Evolutionary conservation across 192 early-diverging fungal species (phyloP), one percentile per base, ranked within the genome.

Genomic region (Umbelopsis isabellina): DNA sequence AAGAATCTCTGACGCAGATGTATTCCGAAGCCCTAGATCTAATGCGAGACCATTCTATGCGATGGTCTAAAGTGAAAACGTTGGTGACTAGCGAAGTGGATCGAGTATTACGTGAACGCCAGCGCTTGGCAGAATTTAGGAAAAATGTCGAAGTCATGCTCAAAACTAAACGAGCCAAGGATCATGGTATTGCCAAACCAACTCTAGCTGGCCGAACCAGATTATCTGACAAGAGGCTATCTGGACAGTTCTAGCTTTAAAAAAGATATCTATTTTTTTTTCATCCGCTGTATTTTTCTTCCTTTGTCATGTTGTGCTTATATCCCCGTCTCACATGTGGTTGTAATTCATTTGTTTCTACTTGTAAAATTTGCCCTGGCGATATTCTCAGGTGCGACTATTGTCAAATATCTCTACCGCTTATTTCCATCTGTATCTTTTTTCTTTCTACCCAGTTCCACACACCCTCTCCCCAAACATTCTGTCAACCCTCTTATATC

Each of bases 1-100:
- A 61, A 61, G 55, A 61, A 30, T n/a, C 55, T 61, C n/a, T 61
- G 16, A 61, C 55, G 27, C 55, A 61, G 30, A 61, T 61, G 55
- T 61, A 61, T 61, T 35, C 55, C 11, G 55, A 61, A 61, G 55
- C 55, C 0, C 27, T 61, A 15, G 55, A 61, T 18, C 33, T 61
- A 35, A 61, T 61, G 55, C 55, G 55, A n/a, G 55, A 61, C 33
- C 55, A 61, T 35, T 61, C 55, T 16, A 61, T 61, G 55, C 21
- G 55, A 35, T 61, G 55, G 55, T 27, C 23, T 5, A 61, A 61
- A 25, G 55, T 61, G 15, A 61, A 61, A 16, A 61, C 55, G 2
- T 61, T 61, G 55, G 55, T 61, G 12, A 35, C 55, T 3, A 61
- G 27, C 16, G 55, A 61, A 61, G 55, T 61, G 2, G 55, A 61